These are phyloP conservation scores for Aspergillus quadrilineatus DNA, from an alignment of 2,329 filamentous ascomycete species.

Conservation along the genomic window DNA sequence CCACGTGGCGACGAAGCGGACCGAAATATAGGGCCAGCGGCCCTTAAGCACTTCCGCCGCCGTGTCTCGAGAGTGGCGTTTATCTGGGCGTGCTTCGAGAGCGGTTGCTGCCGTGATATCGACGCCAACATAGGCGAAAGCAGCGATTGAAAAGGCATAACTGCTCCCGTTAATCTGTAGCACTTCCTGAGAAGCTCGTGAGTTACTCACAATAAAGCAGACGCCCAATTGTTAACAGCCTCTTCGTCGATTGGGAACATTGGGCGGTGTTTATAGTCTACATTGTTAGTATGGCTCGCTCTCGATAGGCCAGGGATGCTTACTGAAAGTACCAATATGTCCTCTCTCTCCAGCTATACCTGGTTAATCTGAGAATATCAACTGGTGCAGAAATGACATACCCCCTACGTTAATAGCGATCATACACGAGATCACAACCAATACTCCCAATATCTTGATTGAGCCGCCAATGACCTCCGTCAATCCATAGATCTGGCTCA, in stretches of 20 bases:
- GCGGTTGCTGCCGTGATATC: conserved; percentile 37
- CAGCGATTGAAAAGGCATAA: conserved; percentile 31
- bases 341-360: conserved; percentile 1
- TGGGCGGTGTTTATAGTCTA: conserved; percentile 13
- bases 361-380: neutral
- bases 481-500: conserved; percentile 21
- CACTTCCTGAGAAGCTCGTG: neutral
- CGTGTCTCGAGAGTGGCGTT: neutral
- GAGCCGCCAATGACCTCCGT: conserved; percentile 24
- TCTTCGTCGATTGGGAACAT: conserved; percentile 22
- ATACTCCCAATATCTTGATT: conserved; percentile 22
- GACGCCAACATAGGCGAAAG: conserved; percentile 34
- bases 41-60: neutral
- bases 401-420: conserved; percentile 25
- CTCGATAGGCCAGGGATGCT: neutral
- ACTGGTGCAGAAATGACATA: conserved; percentile 2
- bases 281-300: neutral
- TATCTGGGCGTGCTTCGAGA: conserved; percentile 31
- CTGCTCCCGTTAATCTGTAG: conserved; percentile 9
- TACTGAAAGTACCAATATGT: conserved; percentile 19
- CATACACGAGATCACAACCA: conserved; percentile 20
- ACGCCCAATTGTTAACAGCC: conserved; percentile 24
- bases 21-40: conserved; percentile 16
- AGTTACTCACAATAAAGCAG: conserved; percentile 27
- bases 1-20: conserved; percentile 31